These are phyloP conservation scores for Metschnikowia colocasiae DNA, from an alignment of 805 yeast genomes.

Conservation along the genomic window DNA sequence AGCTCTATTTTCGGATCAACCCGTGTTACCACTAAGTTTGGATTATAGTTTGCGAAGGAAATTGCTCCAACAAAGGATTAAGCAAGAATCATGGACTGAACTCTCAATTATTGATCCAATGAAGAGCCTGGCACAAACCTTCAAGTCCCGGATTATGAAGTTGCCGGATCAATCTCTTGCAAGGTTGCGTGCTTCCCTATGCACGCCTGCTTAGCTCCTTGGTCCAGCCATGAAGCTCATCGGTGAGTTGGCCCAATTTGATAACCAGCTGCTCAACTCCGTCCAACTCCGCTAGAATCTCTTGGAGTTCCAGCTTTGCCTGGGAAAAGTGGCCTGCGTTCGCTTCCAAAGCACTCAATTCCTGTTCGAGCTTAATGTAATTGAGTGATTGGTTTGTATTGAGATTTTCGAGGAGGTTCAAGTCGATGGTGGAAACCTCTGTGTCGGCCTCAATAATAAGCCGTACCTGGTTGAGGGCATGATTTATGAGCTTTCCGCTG, in stretches of 20 bases:
- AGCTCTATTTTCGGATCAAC: too few relatives aligned
- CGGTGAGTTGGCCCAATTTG: constrained; percentile 38
- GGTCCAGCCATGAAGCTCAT: constrained; percentile 12
- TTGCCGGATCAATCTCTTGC: too few relatives aligned
- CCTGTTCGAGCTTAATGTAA: constrained; percentile 43
- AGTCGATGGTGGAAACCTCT: constrained; percentile 39
- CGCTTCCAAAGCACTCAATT: constrained; percentile 40
- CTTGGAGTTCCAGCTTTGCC: constrained; percentile 24
- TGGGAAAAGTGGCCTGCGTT: constrained; percentile 31
- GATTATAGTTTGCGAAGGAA: too few relatives aligned
- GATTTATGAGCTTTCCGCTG: constrained; percentile 25
- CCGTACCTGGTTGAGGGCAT: constrained; percentile 29
- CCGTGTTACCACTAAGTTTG: too few relatives aligned
- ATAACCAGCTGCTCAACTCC: constrained; percentile 34
- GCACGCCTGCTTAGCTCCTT: constrained; percentile 3
- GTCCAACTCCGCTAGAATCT: constrained; percentile 21
- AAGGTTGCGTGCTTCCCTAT: too few relatives aligned
- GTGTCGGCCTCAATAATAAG: constrained; percentile 39
- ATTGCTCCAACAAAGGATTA: too few relatives aligned
- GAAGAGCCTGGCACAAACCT: too few relatives aligned
- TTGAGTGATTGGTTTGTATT: constrained; percentile 58
- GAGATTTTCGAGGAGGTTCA: constrained; percentile 49
- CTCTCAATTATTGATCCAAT: too few relatives aligned
- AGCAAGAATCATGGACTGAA: too few relatives aligned
- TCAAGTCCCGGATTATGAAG: too few relatives aligned